Conservation (phyloP, 306 rosid species). For the Geum urbanum region DNA sequence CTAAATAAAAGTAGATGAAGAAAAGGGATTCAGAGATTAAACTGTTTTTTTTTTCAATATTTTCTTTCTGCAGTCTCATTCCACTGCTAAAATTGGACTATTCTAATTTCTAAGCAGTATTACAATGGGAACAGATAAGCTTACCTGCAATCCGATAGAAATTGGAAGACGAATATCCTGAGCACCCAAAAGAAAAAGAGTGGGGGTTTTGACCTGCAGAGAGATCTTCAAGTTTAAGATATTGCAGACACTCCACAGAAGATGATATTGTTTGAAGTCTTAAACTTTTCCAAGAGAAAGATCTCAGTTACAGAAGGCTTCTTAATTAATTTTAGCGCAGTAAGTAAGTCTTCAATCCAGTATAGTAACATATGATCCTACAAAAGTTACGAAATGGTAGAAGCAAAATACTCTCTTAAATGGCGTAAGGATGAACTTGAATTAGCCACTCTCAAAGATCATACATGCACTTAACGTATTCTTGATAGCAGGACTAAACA, state of each 20-base stretch:
- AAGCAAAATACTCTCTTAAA: background rate
- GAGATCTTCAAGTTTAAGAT: slow-evolving; percentile 18
- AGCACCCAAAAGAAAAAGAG: slow-evolving; percentile 72
- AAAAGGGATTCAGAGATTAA: background rate
- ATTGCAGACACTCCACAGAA: slow-evolving; percentile 6
- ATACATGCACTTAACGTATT: background rate
- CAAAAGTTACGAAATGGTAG: background rate
- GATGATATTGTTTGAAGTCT: background rate
- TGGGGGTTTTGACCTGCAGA: slow-evolving; percentile 77
- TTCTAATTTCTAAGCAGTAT: no score
- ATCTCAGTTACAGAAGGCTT: slow-evolving; percentile 7
- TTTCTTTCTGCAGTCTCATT: background rate
- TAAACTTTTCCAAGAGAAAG: background rate
- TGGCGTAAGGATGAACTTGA: background rate
- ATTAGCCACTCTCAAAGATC: slow-evolving; percentile 1
- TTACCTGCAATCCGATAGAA: slow-evolving; percentile 18
- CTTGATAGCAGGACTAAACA: background rate
- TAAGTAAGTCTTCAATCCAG: background rate
- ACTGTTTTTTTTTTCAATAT: background rate
- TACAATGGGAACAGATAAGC: background rate
- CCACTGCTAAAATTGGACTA: background rate
- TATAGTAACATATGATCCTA: background rate
- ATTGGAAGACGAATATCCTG: slow-evolving; percentile 62
- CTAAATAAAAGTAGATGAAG: no score
- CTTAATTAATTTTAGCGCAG: background rate